Evolutionary conservation across 2,329 filamentous ascomycete species (phyloP).

Genomic region (Mycocentrospora acerina): DNA sequence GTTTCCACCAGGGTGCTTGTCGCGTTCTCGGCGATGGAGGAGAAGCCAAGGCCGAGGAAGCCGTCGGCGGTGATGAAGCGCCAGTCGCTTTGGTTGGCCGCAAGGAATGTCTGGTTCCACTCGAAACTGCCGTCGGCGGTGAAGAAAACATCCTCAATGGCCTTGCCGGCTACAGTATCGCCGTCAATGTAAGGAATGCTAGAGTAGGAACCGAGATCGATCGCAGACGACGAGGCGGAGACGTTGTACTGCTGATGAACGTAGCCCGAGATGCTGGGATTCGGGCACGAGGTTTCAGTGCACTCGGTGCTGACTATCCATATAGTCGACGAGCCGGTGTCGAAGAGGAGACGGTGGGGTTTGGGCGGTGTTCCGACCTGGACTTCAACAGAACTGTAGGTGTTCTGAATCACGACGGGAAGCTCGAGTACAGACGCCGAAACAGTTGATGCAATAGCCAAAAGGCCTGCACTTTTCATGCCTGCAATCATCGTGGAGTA

Average conservation of each 20-base stretch:
- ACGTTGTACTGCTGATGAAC: slow-evolving; percentile 13
- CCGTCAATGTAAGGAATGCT: slow-evolving; percentile 15
- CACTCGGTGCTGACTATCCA: slow-evolving; percentile 17
- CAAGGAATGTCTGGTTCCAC: slow-evolving; percentile 23
- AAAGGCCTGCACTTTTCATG: slow-evolving; percentile 1
- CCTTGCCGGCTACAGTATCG: slow-evolving; percentile 11
- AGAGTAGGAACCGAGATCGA: slow-evolving; percentile 8
- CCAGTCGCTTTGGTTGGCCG: slow-evolving; percentile 17
- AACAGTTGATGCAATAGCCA: slow-evolving; percentile 3
- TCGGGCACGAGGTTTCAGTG: slow-evolving; percentile 12
- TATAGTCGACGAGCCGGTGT: slow-evolving; percentile 16
- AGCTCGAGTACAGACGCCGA: slow-evolving; percentile 16
- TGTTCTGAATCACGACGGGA: slow-evolving; percentile 10
- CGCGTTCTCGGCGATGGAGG: slow-evolving; percentile 14
- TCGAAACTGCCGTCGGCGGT: slow-evolving; percentile 4
- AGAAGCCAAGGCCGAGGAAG: slow-evolving; percentile 20
- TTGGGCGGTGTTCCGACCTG: slow-evolving; percentile 12
- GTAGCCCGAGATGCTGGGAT: slow-evolving; percentile 8
- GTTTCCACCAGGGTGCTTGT: slow-evolving; percentile 18
- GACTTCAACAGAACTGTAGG: slow-evolving; percentile 11
- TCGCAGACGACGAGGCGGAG: slow-evolving; percentile 11
- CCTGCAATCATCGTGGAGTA: background rate
- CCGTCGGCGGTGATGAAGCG: slow-evolving; percentile 21
- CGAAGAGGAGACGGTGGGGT: slow-evolving; percentile 16
- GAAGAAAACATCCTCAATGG: slow-evolving; percentile 12